Base-by-base conservation (phyloP, 768 basidiomycete genomes). In the Pholiota microspora region DNA sequence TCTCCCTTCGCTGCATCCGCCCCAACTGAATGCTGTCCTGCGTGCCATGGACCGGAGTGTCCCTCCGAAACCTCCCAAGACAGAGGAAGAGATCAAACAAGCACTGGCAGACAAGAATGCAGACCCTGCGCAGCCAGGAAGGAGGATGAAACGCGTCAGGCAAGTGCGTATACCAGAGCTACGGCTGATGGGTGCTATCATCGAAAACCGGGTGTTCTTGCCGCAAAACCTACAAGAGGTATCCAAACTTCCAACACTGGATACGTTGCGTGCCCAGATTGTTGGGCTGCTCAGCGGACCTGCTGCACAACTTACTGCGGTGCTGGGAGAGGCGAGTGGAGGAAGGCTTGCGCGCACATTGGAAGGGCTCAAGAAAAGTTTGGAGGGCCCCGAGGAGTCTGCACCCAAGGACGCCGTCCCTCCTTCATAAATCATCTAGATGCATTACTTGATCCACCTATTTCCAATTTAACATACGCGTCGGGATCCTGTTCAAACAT, bases 271-370 rank as follows among this genome's bases (percentile, higher is more conserved):
- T 49, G 86, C 86, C 15, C 93, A 96, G 69, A 78, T 98, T 53
- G 87, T 95, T 12, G 94, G 94, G 7, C 58, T 97, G 70, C 67
- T 98, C 56, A 86, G 86, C 54, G 77, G 84, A 12, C 92, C 91
- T 40, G 85, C 82, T 9, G 76, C 81, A 57, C 87, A 91, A 69
- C 75, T 95, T 45, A 82, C 88, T 3, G 85, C 82, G 45, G 69
- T 64, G 7, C 47, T 68, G 29, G 57, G 62, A 28, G 69, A 86
- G 66, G 86, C 88, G 32, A 79, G 81, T 54, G 88, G 89, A 48
- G 88, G 83, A n/a, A 77, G 75, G 56, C 65, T 89, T 64, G 81
- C 86, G 56, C 76, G 90, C 74, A 86, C 88, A 27, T 62, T 92
- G 64, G 86, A 91, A 62, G 90, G 89, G 1, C 75, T 89, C 66